Evolutionary conservation across 2,329 filamentous ascomycete species (phyloP).

Genomic region (Diplodia scrobiculata): DNA sequence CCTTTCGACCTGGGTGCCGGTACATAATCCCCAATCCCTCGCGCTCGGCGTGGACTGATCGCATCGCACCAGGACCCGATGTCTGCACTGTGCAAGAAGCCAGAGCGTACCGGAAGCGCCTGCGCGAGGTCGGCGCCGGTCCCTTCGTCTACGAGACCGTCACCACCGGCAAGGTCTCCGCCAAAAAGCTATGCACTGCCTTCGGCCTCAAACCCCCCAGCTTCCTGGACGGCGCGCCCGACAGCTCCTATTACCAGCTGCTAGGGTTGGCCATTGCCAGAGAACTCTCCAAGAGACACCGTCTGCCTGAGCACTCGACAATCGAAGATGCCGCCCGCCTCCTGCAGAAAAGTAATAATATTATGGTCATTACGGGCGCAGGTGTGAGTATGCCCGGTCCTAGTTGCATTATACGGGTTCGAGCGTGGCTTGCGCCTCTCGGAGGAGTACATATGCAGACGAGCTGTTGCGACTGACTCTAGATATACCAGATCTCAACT

Average conservation of each 20-base stretch:
- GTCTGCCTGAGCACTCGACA: constrained; percentile 77
- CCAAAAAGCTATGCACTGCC: constrained; percentile 81
- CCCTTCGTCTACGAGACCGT: constrained; percentile 75
- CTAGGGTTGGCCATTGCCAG: constrained; percentile 76
- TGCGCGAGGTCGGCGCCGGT: constrained; percentile 75
- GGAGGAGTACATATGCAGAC: background rate
- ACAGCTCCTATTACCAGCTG: constrained; percentile 73
- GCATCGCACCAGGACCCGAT: constrained; percentile 34
- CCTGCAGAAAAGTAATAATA: constrained; percentile 73
- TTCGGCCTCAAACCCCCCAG: constrained; percentile 75
- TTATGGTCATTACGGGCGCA: constrained; percentile 91
- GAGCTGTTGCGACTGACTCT: constrained; percentile 35
- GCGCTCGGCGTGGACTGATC: constrained; percentile 8
- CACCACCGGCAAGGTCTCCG: constrained; percentile 67
- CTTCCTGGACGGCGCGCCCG: constrained; percentile 71
- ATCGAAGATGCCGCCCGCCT: constrained; percentile 83
- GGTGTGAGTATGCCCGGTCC: constrained; percentile 51
- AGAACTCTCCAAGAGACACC: constrained; percentile 78
- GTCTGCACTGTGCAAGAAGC: constrained; percentile 58
- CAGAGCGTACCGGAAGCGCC: constrained; percentile 65
- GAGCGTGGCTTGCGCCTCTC: background rate
- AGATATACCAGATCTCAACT: constrained; percentile 69
- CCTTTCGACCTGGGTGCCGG: constrained; percentile 28
- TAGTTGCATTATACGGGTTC: constrained; percentile 41
- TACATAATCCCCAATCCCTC: constrained; percentile 6